Percentiles rank a stretch among this genome's conserved stretches.
Evolutionary conservation across 2,329 filamentous ascomycete genomes (phyloP).

Genomic region (Ascochyta clinopodiicola): DNA sequence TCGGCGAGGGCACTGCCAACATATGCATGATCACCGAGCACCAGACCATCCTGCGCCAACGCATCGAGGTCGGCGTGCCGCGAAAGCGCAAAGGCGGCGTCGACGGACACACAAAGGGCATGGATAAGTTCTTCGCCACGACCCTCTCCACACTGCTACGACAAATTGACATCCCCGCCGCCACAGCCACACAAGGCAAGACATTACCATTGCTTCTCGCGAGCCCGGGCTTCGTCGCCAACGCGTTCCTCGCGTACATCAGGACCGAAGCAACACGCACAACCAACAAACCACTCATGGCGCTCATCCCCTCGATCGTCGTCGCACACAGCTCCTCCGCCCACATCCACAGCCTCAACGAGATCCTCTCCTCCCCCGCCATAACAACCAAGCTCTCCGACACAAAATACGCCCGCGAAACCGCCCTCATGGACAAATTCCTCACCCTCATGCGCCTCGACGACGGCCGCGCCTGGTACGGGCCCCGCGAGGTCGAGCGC

Average conservation of each 20-base stretch:
- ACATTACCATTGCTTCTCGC: constrained; percentile 76
- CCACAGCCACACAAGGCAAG: constrained; percentile 26
- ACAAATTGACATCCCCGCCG: constrained; percentile 71
- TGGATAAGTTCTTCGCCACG: constrained; percentile 79
- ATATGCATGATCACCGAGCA: constrained; percentile 83
- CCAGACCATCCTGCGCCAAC: constrained; percentile 76
- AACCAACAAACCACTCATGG: constrained; percentile 74
- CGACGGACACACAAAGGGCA: constrained; percentile 71
- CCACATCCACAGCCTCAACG: constrained; percentile 84
- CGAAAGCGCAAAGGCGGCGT: constrained; percentile 69
- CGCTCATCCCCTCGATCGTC: constrained; percentile 67
- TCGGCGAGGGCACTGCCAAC: constrained; percentile 87
- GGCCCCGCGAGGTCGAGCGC: constrained; percentile 77
- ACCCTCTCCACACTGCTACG: constrained; percentile 77
- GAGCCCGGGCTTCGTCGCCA: constrained; percentile 85
- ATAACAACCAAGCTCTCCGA: constrained; percentile 80
- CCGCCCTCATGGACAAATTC: constrained; percentile 83
- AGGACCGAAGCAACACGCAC: constrained; percentile 66
- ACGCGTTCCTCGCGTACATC: constrained; percentile 79
- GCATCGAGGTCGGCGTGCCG: constrained; percentile 70
- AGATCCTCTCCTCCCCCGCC: constrained; percentile 82
- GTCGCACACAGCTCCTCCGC: constrained; percentile 86
- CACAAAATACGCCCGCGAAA: constrained; percentile 87
- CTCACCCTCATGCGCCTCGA: constrained; percentile 79
- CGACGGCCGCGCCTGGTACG: constrained; percentile 91